Base-by-base conservation (phyloP, 495 filamentous ascomycete genomes). In the Chaetomium tenue region DNA sequence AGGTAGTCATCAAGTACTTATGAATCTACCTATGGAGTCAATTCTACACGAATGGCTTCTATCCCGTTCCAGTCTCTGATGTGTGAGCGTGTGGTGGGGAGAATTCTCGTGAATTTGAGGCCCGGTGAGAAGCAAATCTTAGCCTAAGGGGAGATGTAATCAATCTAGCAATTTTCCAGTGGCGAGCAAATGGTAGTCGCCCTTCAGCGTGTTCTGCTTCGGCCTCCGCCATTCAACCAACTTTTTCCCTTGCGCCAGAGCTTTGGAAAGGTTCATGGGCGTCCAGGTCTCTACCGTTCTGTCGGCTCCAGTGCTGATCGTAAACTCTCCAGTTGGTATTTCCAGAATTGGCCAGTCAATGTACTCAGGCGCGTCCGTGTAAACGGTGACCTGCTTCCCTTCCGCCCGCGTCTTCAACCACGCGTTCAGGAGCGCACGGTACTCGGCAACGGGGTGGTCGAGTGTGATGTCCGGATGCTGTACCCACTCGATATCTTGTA, bases 151-250 rank as follows among this genome's bases (percentile, higher is more conserved):
- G 28, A 30, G 28, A 30, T 30, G 28, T 6, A 30, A 30, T 20
- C 22, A 26, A 13, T 51, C 48, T 11, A 26, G 4, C 48, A 51
- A n/a, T 9, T 51, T 26, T 5, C 48, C 48, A 2, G 20, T 25
- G 22, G 48, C 48, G 2, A 51, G 48, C 48, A 51, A 26, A n/a
- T 51, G 48, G 23, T 51, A 51, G 22, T 51, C 48, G 22, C 48
- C 48, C 48, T 51, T 25, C 3, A 51, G 48, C 9, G 48, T 26
- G 23, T 28, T 30, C 52, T 54, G 52, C 28, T 3, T 20, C 7
- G 52, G 25, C 1, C 52, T 30, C 26, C 5, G 25, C 52, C 52
- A 37, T 15, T 18, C 28, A 3, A 11, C 25, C 2, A 9, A 2
- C 25, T n/a, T n/a, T 3, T 54, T 28, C 3, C 52, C 18, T 18